Percentiles rank a stretch among this genome's conserved stretches.
Conservation (phyloP, 768 basidiomycete species). For the Lentinula boryana region DNA sequence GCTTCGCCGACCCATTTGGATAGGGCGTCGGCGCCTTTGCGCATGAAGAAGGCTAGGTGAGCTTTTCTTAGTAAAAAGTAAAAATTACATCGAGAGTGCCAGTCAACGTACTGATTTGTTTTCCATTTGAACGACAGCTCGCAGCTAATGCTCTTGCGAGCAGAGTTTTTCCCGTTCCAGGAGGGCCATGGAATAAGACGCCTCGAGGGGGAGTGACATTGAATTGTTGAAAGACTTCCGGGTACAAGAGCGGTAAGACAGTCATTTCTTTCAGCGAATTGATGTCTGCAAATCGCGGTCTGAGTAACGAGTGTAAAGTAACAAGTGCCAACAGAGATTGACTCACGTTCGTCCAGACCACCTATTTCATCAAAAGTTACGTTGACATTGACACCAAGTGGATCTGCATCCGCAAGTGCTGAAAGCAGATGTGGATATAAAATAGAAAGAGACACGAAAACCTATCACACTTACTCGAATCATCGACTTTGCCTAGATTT, state of each 20-base stretch:
- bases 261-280: constrained; percentile 99
- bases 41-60: constrained; percentile 91
- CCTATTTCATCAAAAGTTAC: constrained; percentile 97
- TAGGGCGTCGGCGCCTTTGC: constrained; percentile 95
- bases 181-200: constrained; percentile 96
- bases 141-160: constrained; percentile 92
- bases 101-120: constrained; percentile 72
- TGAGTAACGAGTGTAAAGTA: background rate
- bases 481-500: constrained; percentile 80
- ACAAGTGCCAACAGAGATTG: background rate
- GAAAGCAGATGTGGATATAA: background rate
- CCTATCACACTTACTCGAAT: constrained; percentile 47
- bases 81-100: background rate
- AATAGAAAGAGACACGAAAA: constrained; percentile 7
- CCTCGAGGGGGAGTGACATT: constrained; percentile 93
- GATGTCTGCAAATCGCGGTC: constrained; percentile 54
- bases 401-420: constrained; percentile 94
- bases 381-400: constrained; percentile 86
- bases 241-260: constrained; percentile 87
- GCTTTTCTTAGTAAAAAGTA: too few relatives aligned
- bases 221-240: constrained; percentile 94
- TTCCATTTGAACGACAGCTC: constrained; percentile 80
- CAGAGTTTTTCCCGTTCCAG: constrained; percentile 97
- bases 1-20: constrained; percentile 99
- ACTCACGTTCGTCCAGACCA: constrained; percentile 86